Percentiles rank a stretch among this genome's conserved stretches.
These are phyloP conservation scores for Capsella rubella DNA, from an alignment of 441 rosid genomes.

Conservation along the genomic window DNA sequence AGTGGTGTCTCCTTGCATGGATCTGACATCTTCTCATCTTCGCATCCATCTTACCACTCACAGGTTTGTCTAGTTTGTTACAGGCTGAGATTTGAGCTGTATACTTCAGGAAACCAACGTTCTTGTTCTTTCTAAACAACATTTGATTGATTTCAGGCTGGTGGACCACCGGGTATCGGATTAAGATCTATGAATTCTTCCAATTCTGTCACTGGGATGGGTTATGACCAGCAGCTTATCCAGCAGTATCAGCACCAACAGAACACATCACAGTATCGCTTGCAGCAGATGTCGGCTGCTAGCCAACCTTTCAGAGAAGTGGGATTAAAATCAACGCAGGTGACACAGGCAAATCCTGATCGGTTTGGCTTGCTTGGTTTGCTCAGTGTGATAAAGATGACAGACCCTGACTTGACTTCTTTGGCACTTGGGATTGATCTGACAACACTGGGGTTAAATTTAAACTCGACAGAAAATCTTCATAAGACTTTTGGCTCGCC, in stretches of 20 bases:
- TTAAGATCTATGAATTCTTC: slow-evolving; percentile 85
- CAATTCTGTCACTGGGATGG: slow-evolving; percentile 67
- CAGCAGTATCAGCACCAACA: slow-evolving; percentile 92
- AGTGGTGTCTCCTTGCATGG: slow-evolving; percentile 77
- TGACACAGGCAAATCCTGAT: slow-evolving; percentile 74
- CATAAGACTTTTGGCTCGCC: slow-evolving; percentile 95
- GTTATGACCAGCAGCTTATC: slow-evolving; percentile 73
- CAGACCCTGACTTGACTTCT: slow-evolving; percentile 84
- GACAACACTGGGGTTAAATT: slow-evolving; percentile 85
- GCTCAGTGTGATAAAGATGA: slow-evolving; percentile 76
- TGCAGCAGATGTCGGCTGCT: slow-evolving; percentile 80
- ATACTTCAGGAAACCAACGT: background rate
- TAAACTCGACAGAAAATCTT: slow-evolving; percentile 89
- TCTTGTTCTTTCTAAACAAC: slow-evolving; percentile 15
- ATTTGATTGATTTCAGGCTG: slow-evolving; percentile 54
- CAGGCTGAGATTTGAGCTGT: slow-evolving; percentile 7
- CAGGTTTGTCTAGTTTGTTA: slow-evolving; percentile 66
- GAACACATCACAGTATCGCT: slow-evolving; percentile 81
- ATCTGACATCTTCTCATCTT: slow-evolving; percentile 83
- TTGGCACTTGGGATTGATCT: slow-evolving; percentile 96
- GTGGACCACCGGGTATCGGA: slow-evolving; percentile 87
- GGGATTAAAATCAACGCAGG: slow-evolving; percentile 74
- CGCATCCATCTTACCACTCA: slow-evolving; percentile 80
- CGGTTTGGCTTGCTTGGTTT: slow-evolving; percentile 93
- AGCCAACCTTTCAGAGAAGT: slow-evolving; percentile 90